Conservation (phyloP, 768 basidiomycete species). For the Tulasnella sp. region DNA sequence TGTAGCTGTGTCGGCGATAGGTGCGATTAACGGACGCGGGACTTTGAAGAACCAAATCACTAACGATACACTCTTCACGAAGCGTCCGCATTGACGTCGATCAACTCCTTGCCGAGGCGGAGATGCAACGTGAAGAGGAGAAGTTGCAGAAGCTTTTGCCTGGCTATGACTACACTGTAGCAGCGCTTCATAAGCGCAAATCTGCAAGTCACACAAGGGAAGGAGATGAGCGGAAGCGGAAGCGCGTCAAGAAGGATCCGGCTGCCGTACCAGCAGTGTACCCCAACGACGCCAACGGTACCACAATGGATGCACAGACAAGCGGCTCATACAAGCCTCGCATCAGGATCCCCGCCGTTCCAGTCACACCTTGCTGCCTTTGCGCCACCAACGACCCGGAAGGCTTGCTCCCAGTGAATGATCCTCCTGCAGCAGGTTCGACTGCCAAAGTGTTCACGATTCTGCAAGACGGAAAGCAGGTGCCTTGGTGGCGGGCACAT, state of each 20-base stretch:
- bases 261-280: background rate
- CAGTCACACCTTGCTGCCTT: slow-evolving; percentile 52
- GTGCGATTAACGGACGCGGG: slow-evolving; percentile 28
- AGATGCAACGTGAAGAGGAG: slow-evolving; percentile 33
- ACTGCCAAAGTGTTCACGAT: slow-evolving; percentile 34
- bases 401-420: slow-evolving; percentile 53
- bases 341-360: slow-evolving; percentile 43
- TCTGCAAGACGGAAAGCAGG: slow-evolving; percentile 25
- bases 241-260: slow-evolving; percentile 13
- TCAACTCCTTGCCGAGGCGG: slow-evolving; percentile 60
- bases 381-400: slow-evolving; percentile 44
- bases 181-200: slow-evolving; percentile 37
- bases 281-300: slow-evolving; percentile 10
- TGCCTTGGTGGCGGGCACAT: slow-evolving; percentile 59
- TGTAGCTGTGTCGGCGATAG: slow-evolving; percentile 68
- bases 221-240: slow-evolving; percentile 19
- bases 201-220: slow-evolving; percentile 29
- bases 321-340: background rate
- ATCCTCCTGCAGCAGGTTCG: slow-evolving; percentile 44
- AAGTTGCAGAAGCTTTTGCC: slow-evolving; percentile 19
- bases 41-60: background rate
- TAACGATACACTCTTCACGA: slow-evolving; percentile 16
- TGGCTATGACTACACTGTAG: slow-evolving; percentile 27
- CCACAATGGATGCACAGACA: background rate
- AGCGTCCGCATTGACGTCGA: slow-evolving; percentile 94